A percentile compares a stretch with the other conserved stretches of the same genome.
These are phyloP conservation scores for Fusarium sp. DNA, from an alignment of 2,329 filamentous ascomycete species.

Conservation along the genomic window DNA sequence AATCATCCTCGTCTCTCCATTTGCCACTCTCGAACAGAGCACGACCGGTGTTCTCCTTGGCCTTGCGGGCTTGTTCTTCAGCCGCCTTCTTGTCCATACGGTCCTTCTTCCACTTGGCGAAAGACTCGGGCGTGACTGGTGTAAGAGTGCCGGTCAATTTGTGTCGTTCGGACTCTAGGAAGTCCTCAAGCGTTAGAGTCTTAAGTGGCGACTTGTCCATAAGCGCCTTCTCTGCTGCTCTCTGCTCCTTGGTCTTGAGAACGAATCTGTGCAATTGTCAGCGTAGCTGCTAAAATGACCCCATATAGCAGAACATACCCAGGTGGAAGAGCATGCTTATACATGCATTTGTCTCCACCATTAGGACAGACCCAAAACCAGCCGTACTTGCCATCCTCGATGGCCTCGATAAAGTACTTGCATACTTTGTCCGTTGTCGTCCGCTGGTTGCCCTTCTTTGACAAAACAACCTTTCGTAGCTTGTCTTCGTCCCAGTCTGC, in stretches of 20 bases:
- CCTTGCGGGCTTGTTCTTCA: slow-evolving; percentile 87
- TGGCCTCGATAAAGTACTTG: slow-evolving; percentile 97
- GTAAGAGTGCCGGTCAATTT: slow-evolving; percentile 93
- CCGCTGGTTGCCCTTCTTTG: slow-evolving; percentile 96
- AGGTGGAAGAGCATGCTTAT: slow-evolving; percentile 92
- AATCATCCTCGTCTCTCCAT: slow-evolving; percentile 78
- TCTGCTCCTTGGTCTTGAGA: slow-evolving; percentile 97
- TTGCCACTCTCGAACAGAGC: slow-evolving; percentile 97
- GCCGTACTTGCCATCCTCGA: slow-evolving; percentile 98
- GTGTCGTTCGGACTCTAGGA: slow-evolving; percentile 94
- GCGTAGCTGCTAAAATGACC: slow-evolving; percentile 11
- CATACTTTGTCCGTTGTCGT: slow-evolving; percentile 98
- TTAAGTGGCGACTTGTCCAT: slow-evolving; percentile 96
- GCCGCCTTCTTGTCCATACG: slow-evolving; percentile 95
- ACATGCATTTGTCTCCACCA: slow-evolving; percentile 97
- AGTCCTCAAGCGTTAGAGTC: slow-evolving; percentile 95
- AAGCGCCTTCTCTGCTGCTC: slow-evolving; percentile 92
- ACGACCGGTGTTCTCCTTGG: slow-evolving; percentile 95
- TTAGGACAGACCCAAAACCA: slow-evolving; percentile 99
- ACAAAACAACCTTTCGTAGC: slow-evolving; percentile 86
- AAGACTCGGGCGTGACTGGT: slow-evolving; percentile 90
- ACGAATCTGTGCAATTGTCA: slow-evolving; percentile 74
- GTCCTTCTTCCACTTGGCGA: slow-evolving; percentile 97
- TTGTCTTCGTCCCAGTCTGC: slow-evolving; percentile 99
- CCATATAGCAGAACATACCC: slow-evolving; percentile 70